A percentile compares a stretch with the other conserved stretches of the same genome.
Evolutionary conservation across 495 filamentous ascomycete genomes (phyloP).

Genomic region (Aspergillus steynii): DNA sequence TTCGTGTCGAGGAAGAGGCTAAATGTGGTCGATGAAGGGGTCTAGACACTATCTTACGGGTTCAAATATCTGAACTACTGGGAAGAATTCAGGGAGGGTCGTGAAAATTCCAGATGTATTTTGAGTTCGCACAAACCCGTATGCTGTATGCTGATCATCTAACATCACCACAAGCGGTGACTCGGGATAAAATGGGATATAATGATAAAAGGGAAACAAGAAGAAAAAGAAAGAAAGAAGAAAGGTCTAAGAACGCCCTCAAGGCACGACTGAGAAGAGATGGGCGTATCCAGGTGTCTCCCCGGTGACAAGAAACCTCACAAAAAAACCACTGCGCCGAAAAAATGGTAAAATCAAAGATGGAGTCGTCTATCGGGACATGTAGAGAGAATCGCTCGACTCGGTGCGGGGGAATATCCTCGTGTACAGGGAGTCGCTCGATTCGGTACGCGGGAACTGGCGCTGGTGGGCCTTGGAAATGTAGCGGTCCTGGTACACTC

Average conservation of each 20-base stretch:
- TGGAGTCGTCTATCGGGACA: conserved; percentile 32
- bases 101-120: background rate
- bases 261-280: background rate
- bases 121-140: background rate
- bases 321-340: conserved; percentile 1
- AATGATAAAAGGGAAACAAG: background rate
- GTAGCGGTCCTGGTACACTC: conserved; percentile 46
- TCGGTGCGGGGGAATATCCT: conserved; percentile 45
- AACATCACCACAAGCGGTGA: background rate
- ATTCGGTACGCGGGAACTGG: conserved; percentile 46
- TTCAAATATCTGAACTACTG: background rate
- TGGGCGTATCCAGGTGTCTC: background rate
- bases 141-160: background rate
- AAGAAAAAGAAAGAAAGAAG: background rate
- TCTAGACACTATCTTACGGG: background rate
- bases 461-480: conserved; percentile 46
- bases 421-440: conserved; percentile 44
- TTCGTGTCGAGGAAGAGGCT: too few species aligned
- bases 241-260: background rate
- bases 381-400: conserved; percentile 45
- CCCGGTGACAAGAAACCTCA: background rate
- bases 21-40: background rate
- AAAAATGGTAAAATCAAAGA: background rate
- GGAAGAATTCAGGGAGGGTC: background rate
- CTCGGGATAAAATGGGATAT: background rate